Evolutionary conservation across 2,329 filamentous ascomycete species (phyloP), one percentile per base, ranked within the genome.

Genomic region (Sporothrix pallida): DNA sequence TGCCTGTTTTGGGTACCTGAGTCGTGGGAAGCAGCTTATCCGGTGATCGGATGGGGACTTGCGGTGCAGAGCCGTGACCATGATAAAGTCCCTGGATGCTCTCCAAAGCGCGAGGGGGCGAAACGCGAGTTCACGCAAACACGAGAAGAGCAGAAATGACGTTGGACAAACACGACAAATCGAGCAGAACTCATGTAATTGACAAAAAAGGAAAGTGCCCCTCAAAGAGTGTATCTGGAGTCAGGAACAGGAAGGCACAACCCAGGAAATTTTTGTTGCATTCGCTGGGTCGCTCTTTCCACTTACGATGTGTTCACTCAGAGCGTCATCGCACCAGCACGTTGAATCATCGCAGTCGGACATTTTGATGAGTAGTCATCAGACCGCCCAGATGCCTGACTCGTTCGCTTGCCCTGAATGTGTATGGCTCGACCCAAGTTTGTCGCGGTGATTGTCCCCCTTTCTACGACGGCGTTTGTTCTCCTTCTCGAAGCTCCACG

Each of bases 401-500:
- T 63, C 60, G 60, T 46, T 46, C 60, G 37, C 44, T 48, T 6
- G 42, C 60, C n/a, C 17, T 37, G 17, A 23, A 42, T 67, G 62
- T 48, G 44, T 23, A 46, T 26, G 62, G 23, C 23, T 60, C 56
- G 23, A 26, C 20, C 23, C 56, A 60, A 13, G 56, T 1, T 1
- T 37, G 2, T 37, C 31, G 31, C 31, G 31, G 31, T 37, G 31
- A 37, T 37, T 37, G 31, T 37, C 5, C 31, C 5, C 31, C 4
- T 37, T 37, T 56, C 52, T 15, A 17, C 37, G 31, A 37, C 60
- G 37, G 42, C 42, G 60, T 63, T 46, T 60, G 13, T 60, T 37
- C 26, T 67, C n/a, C n/a, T 46, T 67, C 62, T 67, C 62, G 62
- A 67, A 67, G 42, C 42, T 67, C 46, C 15, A 68, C 23, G 44